Base-by-base conservation (phyloP, 1,284 basidiomycete genomes). In the Cystobasidiaceae sp. region DNA sequence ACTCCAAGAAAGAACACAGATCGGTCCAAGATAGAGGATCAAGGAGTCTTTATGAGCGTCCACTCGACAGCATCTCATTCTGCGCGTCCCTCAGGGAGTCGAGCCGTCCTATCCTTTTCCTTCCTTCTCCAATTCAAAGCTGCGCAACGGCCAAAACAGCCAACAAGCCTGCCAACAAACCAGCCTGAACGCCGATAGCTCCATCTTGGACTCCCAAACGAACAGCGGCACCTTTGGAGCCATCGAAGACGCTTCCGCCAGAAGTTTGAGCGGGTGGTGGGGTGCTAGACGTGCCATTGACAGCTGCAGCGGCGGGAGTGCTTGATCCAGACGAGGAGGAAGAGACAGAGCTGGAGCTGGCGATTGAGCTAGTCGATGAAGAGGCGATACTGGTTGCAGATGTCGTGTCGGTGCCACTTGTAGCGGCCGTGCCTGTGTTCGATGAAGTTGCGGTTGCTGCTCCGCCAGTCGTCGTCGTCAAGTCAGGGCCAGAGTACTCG, bases 391-490 rank as follows among this genome's bases (percentile, higher is more conserved):
- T n/a, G 3, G 45, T 50, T 4, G 46, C 28, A 41, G 50, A 9
- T n/a, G n/a, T n/a, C n/a, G n/a, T n/a, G n/a, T n/a, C n/a, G n/a
- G n/a, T n/a, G 27, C n/a, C 21, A 25, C 28, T n/a, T 11, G 28
- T 7, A 9, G 32, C 11, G n/a, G 13, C 50, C 15, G 50, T 4
- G 19, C 27, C 37, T n/a, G 50, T 19, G 27, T 13, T 33, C 32
- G 50, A 9, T 4, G 50, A 13, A 52, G 11, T 39, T 39, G 11
- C 37, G n/a, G 11, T 39, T 39, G 37, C 37, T 39, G 37, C 37
- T 39, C 11, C 37, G 37, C 11, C 37, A 39, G 37, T 39, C n/a
- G 37, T 56, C 32, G 61, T 64, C 9, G 61, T 64, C 9, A 64
- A 52, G n/a, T 39, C 13, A 15, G 30, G 41, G 3, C 61, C 51